Percentiles rank a stretch among this genome's conserved stretches.
These are phyloP conservation scores for Suhomyces yuchorum DNA, from an alignment of 1,139 yeast genomes.

Conservation along the genomic window DNA sequence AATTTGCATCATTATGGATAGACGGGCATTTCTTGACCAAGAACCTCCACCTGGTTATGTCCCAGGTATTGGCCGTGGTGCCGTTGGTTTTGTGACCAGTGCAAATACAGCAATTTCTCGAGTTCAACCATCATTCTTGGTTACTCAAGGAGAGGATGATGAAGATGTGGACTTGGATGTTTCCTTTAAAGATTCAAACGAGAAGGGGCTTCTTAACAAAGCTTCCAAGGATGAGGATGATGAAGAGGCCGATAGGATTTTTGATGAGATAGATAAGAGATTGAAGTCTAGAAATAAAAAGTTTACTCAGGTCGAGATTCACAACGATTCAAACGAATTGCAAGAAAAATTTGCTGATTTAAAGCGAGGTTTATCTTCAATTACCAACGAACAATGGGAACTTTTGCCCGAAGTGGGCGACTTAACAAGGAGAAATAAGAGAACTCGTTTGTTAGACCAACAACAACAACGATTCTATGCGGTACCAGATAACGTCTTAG, in stretches of 20 bases:
- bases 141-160: slow-evolving; percentile 31
- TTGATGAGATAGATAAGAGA: slow-evolving; percentile 62
- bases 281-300: slow-evolving; percentile 36
- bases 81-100: slow-evolving; percentile 86
- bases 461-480: slow-evolving; percentile 74
- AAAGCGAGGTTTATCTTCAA: slow-evolving; percentile 59
- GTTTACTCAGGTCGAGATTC: slow-evolving; percentile 19
- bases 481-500: slow-evolving; percentile 71
- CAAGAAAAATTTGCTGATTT: slow-evolving; percentile 47
- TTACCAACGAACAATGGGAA: slow-evolving; percentile 78
- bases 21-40: slow-evolving; percentile 73
- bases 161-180: slow-evolving; percentile 29
- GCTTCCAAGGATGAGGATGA: slow-evolving; percentile 54
- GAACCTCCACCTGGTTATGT: slow-evolving; percentile 89
- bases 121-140: slow-evolving; percentile 39
- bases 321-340: slow-evolving; percentile 8
- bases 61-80: slow-evolving; percentile 95
- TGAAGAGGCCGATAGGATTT: slow-evolving; percentile 73
- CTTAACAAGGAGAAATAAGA: slow-evolving; percentile 75
- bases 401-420: slow-evolving; percentile 88
- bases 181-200: slow-evolving; percentile 14
- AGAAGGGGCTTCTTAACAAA: slow-evolving; percentile 34
- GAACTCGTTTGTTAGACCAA: slow-evolving; percentile 65
- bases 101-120: slow-evolving; percentile 67
- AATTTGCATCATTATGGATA: slow-evolving; percentile 39